phyloP scores from a whole-genome alignment of 768 basidiomycete genomes.

The Boletus reticulatus region DNA sequence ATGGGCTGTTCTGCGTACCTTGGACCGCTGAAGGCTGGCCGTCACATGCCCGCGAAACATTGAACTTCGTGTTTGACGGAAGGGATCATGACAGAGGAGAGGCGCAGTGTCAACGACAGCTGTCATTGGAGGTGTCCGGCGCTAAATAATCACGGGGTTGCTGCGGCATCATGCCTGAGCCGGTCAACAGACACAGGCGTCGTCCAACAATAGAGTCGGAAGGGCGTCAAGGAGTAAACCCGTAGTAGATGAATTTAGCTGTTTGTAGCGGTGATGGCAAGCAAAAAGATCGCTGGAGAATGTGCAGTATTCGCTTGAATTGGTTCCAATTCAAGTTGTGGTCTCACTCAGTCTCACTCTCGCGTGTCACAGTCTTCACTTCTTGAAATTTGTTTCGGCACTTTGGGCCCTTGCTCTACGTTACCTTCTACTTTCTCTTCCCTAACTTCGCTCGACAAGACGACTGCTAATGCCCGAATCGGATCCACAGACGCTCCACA shows the following conservation, averaged over 20 bases:
- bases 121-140: too few relatives aligned
- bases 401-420: slow-evolving; percentile 2
- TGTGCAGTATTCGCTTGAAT: slow-evolving; percentile 1
- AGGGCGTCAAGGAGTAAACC: background rate
- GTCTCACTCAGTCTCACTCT: too few relatives aligned
- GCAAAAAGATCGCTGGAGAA: background rate
- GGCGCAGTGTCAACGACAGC: too few relatives aligned
- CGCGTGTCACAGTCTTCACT: background rate
- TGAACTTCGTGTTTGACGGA: too few relatives aligned
- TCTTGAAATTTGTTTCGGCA: background rate
- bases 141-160: background rate
- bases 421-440: slow-evolving; percentile 6
- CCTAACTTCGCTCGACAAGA: slow-evolving; percentile 6
- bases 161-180: background rate
- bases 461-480: slow-evolving; percentile 27
- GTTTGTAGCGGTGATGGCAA: background rate
- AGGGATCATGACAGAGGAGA: too few relatives aligned
- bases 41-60: too few relatives aligned
- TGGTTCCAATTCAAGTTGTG: background rate
- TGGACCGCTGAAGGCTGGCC: too few relatives aligned
- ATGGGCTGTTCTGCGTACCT: too few relatives aligned
- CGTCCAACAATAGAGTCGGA: too few relatives aligned
- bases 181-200: background rate
- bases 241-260: background rate
- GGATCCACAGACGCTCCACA: slow-evolving; percentile 53